phyloP scores from a whole-genome alignment of 108 stramenopile species.

The Cylindrotheca fusiformis region DNA sequence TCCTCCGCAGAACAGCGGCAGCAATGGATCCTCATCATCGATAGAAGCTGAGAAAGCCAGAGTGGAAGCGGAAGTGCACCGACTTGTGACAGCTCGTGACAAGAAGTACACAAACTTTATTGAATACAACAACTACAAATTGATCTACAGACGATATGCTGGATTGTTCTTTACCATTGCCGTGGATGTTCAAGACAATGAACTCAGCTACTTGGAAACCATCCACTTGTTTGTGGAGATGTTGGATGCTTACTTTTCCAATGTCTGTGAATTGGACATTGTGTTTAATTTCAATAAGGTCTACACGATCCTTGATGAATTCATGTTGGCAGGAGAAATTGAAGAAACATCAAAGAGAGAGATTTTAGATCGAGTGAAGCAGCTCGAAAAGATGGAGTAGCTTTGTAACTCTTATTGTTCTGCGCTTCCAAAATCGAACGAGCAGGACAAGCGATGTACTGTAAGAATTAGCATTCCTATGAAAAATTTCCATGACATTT shows the following conservation, averaged over 20 bases:
- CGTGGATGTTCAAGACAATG: constrained; percentile 98
- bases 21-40: constrained; percentile 21
- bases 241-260: constrained; percentile 97
- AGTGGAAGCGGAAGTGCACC: constrained; percentile 96
- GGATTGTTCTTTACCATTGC: constrained; percentile 98
- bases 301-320: constrained; percentile 97
- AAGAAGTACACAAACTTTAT: constrained; percentile 99
- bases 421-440: too few relatives aligned
- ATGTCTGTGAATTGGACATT: constrained; percentile 99
- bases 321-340: constrained; percentile 98
- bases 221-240: constrained; percentile 99
- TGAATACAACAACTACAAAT: constrained; percentile 98
- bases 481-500: too few relatives aligned
- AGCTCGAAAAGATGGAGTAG: constrained; percentile 90
- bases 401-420: neutral
- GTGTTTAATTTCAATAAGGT: constrained; percentile 99
- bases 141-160: constrained; percentile 99
- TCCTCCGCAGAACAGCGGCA: constrained; percentile 59
- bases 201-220: constrained; percentile 94
- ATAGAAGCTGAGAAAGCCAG: constrained; percentile 90
- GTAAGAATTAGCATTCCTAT: too few relatives aligned
- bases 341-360: constrained; percentile 92
- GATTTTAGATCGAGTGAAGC: constrained; percentile 88
- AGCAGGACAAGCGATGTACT: too few relatives aligned
- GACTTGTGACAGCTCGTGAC: constrained; percentile 94